Evolutionary conservation across 1,139 yeast species (phyloP).

Genomic region (Protomyces pachydermus): DNA sequence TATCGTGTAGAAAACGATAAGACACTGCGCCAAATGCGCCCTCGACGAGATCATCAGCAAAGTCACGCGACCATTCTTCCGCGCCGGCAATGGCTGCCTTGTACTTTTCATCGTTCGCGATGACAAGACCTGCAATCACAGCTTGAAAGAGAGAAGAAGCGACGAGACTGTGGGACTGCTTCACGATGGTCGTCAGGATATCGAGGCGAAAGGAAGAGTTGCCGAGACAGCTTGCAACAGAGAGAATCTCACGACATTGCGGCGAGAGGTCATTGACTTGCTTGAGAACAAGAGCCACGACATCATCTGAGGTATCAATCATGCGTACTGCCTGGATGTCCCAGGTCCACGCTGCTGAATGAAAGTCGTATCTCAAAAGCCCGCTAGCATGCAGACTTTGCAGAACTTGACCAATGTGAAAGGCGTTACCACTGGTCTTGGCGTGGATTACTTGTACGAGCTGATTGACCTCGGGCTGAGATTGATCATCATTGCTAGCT

Average conservation of each 20-base stretch:
- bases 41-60: background rate
- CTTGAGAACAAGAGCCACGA: constrained; percentile 13
- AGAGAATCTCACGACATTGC: constrained; percentile 4
- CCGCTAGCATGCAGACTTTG: background rate
- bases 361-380: constrained; percentile 8
- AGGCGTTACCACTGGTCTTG: constrained; percentile 19
- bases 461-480: background rate
- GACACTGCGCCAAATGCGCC: constrained; percentile 2
- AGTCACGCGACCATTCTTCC: background rate
- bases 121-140: constrained; percentile 14
- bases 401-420: constrained; percentile 16
- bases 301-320: constrained; percentile 20
- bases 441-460: constrained; percentile 9
- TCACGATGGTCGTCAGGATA: background rate
- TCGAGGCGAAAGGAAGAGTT: constrained; percentile 17
- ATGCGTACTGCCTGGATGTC: background rate
- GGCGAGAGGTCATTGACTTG: constrained; percentile 3
- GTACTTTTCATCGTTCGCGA: constrained; percentile 9
- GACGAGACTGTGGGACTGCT: background rate
- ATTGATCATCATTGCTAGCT: background rate
- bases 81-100: constrained; percentile 11
- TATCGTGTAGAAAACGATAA: constrained; percentile 24
- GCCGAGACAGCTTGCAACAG: constrained; percentile 21
- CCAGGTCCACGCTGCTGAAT: constrained; percentile 15
- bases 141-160: constrained; percentile 16